Evolutionary conservation across 2,329 filamentous ascomycete species (phyloP), one percentile per base, ranked within the genome.

Genomic region (Talaromyces sp.): DNA sequence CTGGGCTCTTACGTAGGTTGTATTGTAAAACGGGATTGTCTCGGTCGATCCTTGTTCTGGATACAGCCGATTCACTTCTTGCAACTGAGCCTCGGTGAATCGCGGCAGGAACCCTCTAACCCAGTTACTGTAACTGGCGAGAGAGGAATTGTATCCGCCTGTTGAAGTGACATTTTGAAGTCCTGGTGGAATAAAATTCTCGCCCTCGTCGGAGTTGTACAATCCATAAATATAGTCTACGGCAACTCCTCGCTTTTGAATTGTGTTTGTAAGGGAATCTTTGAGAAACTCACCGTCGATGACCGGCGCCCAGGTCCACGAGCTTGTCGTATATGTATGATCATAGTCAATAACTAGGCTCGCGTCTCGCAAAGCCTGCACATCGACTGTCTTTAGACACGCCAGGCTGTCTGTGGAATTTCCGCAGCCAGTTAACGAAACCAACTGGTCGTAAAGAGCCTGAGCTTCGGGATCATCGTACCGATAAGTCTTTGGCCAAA

Each of bases 191-290:
- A 86, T 74, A 65, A 88, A 88, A 63, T 84, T 85, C 68, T 87
- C 81, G 24, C 86, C 85, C 70, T 88, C 85, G 66, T 86, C 82
- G 0, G 81, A 78, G 68, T 88, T 88, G 69, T 86, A 87, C 76
- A 81, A 82, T n/a, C 78, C 77, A 63, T 81, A 82, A 0, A 80
- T 77, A 9, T 73, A 68, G 1, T 81, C 75, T 2, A 78, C 77
- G 57, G 83, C 80, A 9, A 84, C 70, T 4, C 64, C 56, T 0
- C 73, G 71, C 4, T 66, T 69, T 0, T 65, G 63, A 0, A 80
- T 73, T 0, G 78, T 80, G 1, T 76, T 64, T 2, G 78, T 82
- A 2, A 88, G 73, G 19, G 75, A 74, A 59, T 76, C 69, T 1
- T 67, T 73, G 52, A 88, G 71, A 65, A 87, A 86, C 0, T 62